These are phyloP conservation scores for Penicillium corylophilum DNA, from an alignment of 2,329 filamentous ascomycete genomes.

Conservation along the genomic window DNA sequence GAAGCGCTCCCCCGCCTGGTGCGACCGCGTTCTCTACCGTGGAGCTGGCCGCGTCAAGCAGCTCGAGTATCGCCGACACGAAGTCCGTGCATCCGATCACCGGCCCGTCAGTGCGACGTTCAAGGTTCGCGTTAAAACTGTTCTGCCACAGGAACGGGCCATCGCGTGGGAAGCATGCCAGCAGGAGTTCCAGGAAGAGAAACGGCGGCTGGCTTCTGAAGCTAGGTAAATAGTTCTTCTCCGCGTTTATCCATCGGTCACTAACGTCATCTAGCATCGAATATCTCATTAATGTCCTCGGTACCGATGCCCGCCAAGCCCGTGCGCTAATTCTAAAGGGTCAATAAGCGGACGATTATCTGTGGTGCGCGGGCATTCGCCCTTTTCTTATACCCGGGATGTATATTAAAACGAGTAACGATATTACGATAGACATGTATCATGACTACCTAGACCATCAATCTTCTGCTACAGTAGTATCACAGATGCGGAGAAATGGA, in stretches of 20 bases:
- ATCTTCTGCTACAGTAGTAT: not conserved
- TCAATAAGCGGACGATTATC: conserved; percentile 7
- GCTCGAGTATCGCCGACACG: conserved; percentile 82
- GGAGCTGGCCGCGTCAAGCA: conserved; percentile 81
- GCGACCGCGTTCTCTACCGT: conserved; percentile 86
- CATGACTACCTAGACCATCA: conserved; percentile 19
- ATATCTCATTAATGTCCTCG: conserved; percentile 64
- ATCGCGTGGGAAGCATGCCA: conserved; percentile 71
- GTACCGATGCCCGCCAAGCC: conserved; percentile 56
- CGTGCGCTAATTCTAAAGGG: conserved; percentile 40
- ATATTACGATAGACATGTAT: conserved; percentile 42
- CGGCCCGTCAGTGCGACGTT: conserved; percentile 86
- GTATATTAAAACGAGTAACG: conserved; percentile 37
- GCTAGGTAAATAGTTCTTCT: conserved; percentile 67
- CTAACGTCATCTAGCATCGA: conserved; percentile 52
- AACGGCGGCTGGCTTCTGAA: conserved; percentile 64
- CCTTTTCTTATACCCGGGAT: conserved; percentile 3
- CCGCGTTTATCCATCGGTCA: not conserved
- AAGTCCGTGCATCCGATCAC: conserved; percentile 88
- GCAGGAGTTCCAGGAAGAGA: conserved; percentile 70
- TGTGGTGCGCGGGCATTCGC: conserved; percentile 2
- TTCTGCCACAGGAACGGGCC: conserved; percentile 66
- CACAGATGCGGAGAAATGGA: not conserved
- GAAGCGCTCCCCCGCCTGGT: conserved; percentile 92
- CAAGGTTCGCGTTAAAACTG: conserved; percentile 78